A percentile compares a stretch with the other conserved stretches of the same genome.
phyloP scores from a whole-genome alignment of 257 asterid genomes.

The Sherardia arvensis region DNA sequence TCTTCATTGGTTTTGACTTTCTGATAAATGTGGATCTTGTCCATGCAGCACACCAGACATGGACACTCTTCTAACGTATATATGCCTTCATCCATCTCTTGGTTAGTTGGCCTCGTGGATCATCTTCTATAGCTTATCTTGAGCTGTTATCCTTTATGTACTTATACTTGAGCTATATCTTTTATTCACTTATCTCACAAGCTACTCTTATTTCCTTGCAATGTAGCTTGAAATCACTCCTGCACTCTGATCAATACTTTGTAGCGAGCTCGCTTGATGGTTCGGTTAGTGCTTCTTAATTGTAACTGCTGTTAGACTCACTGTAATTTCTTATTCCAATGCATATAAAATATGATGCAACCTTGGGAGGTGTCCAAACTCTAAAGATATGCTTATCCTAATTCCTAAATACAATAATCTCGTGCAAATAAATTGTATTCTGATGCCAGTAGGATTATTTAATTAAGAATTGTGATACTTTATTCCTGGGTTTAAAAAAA shows the following conservation, averaged over 20 bases:
- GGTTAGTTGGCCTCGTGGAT: conserved; percentile 41
- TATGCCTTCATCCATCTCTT: conserved; percentile 78
- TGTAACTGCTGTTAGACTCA: neutral
- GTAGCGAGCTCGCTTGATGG: conserved; percentile 98
- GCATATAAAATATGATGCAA: neutral
- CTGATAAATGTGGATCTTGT: neutral
- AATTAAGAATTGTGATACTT: neutral
- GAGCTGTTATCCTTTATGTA: conserved; percentile 6
- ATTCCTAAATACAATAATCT: neutral
- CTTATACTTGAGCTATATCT: no score
- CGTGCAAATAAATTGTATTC: neutral
- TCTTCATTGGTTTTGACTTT: neutral
- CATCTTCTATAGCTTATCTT: conserved; percentile 3
- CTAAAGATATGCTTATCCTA: neutral
- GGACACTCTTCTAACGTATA: conserved; percentile 21
- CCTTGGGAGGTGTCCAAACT: neutral
- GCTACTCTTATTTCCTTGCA: conserved; percentile 11
- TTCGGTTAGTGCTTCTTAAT: conserved; percentile 52
- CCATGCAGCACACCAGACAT: conserved; percentile 41
- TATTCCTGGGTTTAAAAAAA: no score
- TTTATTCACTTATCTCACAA: conserved; percentile 2
- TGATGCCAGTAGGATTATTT: neutral
- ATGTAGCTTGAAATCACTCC: conserved; percentile 65
- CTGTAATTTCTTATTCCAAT: conserved; percentile 4
- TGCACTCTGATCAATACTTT: conserved; percentile 60